These are phyloP conservation scores for Fusarium falciforme DNA, from an alignment of 2,329 filamentous ascomycete species.

Conservation along the genomic window DNA sequence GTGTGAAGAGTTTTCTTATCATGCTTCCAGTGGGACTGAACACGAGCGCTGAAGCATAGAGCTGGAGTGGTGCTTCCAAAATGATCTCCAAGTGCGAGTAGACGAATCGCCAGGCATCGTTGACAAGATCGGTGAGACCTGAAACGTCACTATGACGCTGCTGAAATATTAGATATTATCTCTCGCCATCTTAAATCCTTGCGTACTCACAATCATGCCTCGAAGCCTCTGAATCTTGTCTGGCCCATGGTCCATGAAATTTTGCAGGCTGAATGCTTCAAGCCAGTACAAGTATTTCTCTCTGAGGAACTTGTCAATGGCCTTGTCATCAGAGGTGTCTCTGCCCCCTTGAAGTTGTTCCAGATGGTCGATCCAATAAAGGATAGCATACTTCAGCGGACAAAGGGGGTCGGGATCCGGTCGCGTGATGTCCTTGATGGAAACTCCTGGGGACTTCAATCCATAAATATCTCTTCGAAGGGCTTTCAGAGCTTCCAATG, in stretches of 20 bases:
- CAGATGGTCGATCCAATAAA: not conserved
- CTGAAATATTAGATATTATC: not conserved
- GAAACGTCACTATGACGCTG: not conserved
- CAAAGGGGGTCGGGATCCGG: not conserved
- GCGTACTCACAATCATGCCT: not conserved
- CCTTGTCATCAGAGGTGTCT: not conserved
- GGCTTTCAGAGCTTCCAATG: conserved; percentile 46
- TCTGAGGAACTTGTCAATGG: not conserved
- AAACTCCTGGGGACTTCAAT: conserved; percentile 33
- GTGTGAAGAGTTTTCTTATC: not conserved
- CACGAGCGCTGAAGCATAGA: conserved; percentile 15
- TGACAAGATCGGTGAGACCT: not conserved
- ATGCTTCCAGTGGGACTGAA: conserved; percentile 10
- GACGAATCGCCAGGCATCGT: conserved; percentile 7
- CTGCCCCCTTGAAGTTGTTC: accelerated
- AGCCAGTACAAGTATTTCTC: conserved; percentile 53
- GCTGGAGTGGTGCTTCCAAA: conserved; percentile 2
- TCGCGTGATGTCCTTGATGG: conserved; percentile 5
- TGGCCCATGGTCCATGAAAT: conserved; percentile 11
- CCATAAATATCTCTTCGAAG: conserved; percentile 52
- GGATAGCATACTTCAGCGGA: conserved; percentile 1
- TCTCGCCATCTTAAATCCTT: not conserved
- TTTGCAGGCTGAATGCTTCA: conserved; percentile 53
- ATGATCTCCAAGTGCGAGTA: not conserved
- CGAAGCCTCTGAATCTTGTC: not conserved